These are phyloP conservation scores for Pseudogymnoascus pannorum DNA, from an alignment of 2,329 filamentous ascomycete genomes.

Conservation along the genomic window DNA sequence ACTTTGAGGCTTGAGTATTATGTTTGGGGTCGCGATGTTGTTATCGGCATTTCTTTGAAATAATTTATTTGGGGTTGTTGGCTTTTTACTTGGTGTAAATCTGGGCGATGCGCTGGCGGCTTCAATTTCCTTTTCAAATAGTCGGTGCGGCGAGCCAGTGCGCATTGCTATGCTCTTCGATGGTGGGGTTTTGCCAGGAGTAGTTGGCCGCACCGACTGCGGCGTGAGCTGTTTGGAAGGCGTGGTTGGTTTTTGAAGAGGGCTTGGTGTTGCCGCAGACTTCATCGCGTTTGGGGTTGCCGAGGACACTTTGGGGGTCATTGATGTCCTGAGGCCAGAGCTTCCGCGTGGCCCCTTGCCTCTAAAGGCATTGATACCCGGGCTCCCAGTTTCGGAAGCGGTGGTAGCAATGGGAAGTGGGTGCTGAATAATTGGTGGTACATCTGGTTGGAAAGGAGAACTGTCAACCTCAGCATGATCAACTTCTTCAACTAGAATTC, in stretches of 20 bases:
- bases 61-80: conserved; percentile 34
- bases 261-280: conserved; percentile 20
- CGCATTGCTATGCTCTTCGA: conserved; percentile 39
- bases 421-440: conserved; percentile 25
- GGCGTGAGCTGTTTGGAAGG: conserved; percentile 38
- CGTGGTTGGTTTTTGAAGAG: conserved; percentile 30
- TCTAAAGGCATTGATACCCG: conserved; percentile 46
- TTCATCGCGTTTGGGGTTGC: conserved; percentile 17
- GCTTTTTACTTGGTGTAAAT: conserved; percentile 30
- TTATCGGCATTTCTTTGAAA: conserved; percentile 49
- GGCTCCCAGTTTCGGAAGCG: conserved; percentile 45
- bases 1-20: conserved; percentile 54
- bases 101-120: conserved; percentile 23
- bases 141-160: conserved; percentile 42
- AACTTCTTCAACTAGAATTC: conserved; percentile 52
- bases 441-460: conserved; percentile 35
- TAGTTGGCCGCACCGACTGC: conserved; percentile 36
- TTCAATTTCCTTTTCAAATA: conserved; percentile 35
- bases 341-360: conserved; percentile 44
- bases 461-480: conserved; percentile 41
- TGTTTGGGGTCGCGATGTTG: conserved; percentile 52
- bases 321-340: conserved; percentile 34
- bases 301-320: conserved; percentile 31
- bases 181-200: conserved; percentile 43
- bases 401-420: conserved; percentile 31